phyloP scores from a whole-genome alignment of 208 protist species.

The Leishmania gerbilli region DNA sequence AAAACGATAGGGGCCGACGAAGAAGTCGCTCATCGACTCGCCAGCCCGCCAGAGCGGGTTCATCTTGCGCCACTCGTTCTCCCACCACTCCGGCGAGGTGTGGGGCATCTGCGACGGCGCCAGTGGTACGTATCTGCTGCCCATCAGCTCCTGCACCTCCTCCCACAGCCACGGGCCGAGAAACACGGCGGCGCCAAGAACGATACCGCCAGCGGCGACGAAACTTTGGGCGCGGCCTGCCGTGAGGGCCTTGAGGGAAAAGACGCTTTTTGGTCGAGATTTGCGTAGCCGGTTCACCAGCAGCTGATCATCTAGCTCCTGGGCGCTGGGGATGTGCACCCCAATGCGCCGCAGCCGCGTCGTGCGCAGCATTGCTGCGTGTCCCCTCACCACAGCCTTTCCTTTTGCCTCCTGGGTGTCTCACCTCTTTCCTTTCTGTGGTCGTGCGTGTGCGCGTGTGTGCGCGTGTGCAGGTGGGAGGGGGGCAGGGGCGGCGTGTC shows the following conservation, averaged over 20 bases:
- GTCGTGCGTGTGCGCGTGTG: neutral
- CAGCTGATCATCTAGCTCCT: conserved; percentile 55
- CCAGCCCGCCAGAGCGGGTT: conserved; percentile 79
- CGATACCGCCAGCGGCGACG: conserved; percentile 62
- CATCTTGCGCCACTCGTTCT: conserved; percentile 90
- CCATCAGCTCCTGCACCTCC: conserved; percentile 73
- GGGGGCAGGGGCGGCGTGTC: neutral
- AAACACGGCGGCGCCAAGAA: conserved; percentile 68
- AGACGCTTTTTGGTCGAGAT: conserved; percentile 23
- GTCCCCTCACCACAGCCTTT: neutral
- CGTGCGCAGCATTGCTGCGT: conserved; percentile 17
- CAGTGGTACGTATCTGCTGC: conserved; percentile 67
- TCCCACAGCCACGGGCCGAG: conserved; percentile 77
- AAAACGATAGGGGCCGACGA: conserved; percentile 63
- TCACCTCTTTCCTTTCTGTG: neutral
- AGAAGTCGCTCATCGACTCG: conserved; percentile 66
- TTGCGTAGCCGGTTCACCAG: conserved; percentile 55
- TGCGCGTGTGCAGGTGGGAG: neutral
- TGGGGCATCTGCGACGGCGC: conserved; percentile 64
- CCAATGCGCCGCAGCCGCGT: conserved; percentile 6
- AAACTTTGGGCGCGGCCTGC: conserved; percentile 66
- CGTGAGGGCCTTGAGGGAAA: conserved; percentile 57
- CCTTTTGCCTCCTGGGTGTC: neutral
- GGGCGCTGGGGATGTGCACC: conserved; percentile 18
- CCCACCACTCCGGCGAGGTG: conserved; percentile 86